phyloP scores from a whole-genome alignment of 1,284 basidiomycete genomes.

The Thecaphora thlaspeos region DNA sequence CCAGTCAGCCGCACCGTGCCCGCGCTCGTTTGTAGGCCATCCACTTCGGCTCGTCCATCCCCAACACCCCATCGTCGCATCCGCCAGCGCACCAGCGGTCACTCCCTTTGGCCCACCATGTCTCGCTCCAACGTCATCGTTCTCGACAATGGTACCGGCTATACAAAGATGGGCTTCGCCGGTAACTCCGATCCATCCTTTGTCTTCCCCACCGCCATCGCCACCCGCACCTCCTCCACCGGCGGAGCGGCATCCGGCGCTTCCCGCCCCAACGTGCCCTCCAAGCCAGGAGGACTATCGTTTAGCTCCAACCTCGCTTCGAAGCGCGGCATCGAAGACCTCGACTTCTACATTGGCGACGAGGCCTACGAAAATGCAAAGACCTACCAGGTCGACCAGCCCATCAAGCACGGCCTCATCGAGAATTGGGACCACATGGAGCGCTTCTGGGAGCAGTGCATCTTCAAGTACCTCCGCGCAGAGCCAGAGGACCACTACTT shows the following conservation, averaged over 20 bases:
- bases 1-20: no score
- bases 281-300: slow-evolving; percentile 67
- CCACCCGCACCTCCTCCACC: slow-evolving; percentile 47
- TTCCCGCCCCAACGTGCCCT: slow-evolving; percentile 68
- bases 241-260: slow-evolving; percentile 57
- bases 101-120: slow-evolving; percentile 24
- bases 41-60: no score
- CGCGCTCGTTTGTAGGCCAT: no score
- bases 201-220: slow-evolving; percentile 57
- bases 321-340: slow-evolving; percentile 96
- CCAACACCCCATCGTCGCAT: neutral
- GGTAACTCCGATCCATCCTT: slow-evolving; percentile 99
- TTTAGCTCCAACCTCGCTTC: slow-evolving; percentile 68
- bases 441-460: slow-evolving; percentile 98
- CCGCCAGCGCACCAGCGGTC: neutral
- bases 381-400: slow-evolving; percentile 88
- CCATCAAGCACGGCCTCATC: slow-evolving; percentile 96
- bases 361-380: slow-evolving; percentile 94
- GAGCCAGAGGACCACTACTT: slow-evolving; percentile 99
- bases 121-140: slow-evolving; percentile 57
- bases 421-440: slow-evolving; percentile 99
- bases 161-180: slow-evolving; percentile 96
- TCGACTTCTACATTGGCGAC: slow-evolving; percentile 99
- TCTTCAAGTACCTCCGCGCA: slow-evolving; percentile 98
- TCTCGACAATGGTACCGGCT: slow-evolving; percentile 91